phyloP scores from a whole-genome alignment of 805 yeast species.

The Nakazawaea wyomingensis region DNA sequence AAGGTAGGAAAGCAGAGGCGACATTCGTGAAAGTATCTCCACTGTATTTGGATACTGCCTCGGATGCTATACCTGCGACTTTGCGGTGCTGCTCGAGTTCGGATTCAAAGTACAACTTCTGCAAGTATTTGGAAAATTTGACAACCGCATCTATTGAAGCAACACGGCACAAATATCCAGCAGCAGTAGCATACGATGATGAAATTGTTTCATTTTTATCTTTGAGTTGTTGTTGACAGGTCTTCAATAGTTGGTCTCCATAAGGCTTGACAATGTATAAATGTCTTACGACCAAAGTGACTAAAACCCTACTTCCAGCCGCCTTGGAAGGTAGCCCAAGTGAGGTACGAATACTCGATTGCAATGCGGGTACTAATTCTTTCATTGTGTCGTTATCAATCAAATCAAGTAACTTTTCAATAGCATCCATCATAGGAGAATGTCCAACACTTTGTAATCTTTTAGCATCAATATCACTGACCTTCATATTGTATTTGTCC shows the following conservation, averaged over 20 bases:
- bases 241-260: slow-evolving; percentile 58
- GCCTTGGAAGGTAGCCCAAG: slow-evolving; percentile 92
- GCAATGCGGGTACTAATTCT: slow-evolving; percentile 44
- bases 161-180: slow-evolving; percentile 71
- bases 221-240: slow-evolving; percentile 52
- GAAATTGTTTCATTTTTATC: slow-evolving; percentile 73
- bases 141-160: slow-evolving; percentile 47
- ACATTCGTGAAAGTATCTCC: slow-evolving; percentile 60
- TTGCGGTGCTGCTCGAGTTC: slow-evolving; percentile 36
- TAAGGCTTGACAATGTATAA: slow-evolving; percentile 37
- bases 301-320: slow-evolving; percentile 72
- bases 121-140: slow-evolving; percentile 47
- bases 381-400: slow-evolving; percentile 47
- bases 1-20: slow-evolving; percentile 64
- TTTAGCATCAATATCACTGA: slow-evolving; percentile 70
- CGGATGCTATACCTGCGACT: slow-evolving; percentile 57
- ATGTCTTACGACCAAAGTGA: slow-evolving; percentile 56
- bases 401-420: slow-evolving; percentile 62
- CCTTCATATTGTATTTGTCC: slow-evolving; percentile 71
- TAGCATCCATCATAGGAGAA: slow-evolving; percentile 86
- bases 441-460: slow-evolving; percentile 67
- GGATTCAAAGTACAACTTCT: slow-evolving; percentile 54
- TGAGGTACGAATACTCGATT: slow-evolving; percentile 54
- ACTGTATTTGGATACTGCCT: slow-evolving; percentile 62
- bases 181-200: slow-evolving; percentile 70